Evolutionary conservation across 1,139 yeast genomes (phyloP).

Genomic region (Tardiomyces digboiensis): DNA sequence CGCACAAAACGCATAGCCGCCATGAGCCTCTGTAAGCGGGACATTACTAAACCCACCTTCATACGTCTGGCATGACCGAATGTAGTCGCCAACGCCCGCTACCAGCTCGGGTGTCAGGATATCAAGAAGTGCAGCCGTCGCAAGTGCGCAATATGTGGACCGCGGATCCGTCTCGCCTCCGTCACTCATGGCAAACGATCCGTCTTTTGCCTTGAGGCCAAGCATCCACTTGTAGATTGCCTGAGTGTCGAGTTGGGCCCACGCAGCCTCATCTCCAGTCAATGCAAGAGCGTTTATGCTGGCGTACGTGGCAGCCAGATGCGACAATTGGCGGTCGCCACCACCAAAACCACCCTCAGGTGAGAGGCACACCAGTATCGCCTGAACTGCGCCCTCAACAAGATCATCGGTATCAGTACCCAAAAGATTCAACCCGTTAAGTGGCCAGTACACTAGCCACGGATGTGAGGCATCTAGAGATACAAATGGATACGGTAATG

Average conservation of each 20-base stretch:
- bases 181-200: constrained; percentile 63
- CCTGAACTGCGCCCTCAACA: constrained; percentile 18
- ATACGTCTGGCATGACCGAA: constrained; percentile 70
- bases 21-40: constrained; percentile 86
- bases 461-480: constrained; percentile 80
- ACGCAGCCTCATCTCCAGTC: constrained; percentile 37
- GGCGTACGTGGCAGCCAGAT: constrained; percentile 81
- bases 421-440: constrained; percentile 44
- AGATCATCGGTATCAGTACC: constrained; percentile 22
- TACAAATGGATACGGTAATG: constrained; percentile 40
- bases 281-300: constrained; percentile 54
- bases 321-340: constrained; percentile 72
- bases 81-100: constrained; percentile 47
- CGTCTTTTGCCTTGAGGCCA: constrained; percentile 54
- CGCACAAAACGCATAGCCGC: constrained; percentile 93
- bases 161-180: constrained; percentile 86
- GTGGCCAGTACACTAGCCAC: constrained; percentile 84
- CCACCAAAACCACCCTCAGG: constrained; percentile 60
- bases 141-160: constrained; percentile 78
- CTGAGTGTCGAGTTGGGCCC: constrained; percentile 36
- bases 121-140: constrained; percentile 59
- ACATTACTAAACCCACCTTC: constrained; percentile 94
- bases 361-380: constrained; percentile 25
- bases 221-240: constrained; percentile 55
- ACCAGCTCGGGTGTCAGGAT: constrained; percentile 55